Conservation (phyloP, 2,329 filamentous ascomycete genomes). For the Fusarium longipes region DNA sequence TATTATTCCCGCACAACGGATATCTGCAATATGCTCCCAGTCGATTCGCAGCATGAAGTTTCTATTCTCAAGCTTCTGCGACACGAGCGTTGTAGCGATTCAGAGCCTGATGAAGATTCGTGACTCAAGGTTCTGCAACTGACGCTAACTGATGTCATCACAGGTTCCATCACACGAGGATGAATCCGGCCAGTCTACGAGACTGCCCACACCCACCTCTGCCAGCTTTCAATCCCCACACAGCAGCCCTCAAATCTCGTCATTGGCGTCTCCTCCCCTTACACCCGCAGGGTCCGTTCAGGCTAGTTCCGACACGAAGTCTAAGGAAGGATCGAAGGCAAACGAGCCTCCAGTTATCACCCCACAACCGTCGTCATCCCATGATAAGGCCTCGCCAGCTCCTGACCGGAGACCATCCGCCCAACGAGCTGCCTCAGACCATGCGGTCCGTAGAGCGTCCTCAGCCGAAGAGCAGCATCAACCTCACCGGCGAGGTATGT, state of each 20-base stretch:
- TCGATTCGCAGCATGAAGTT: not conserved
- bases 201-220: conserved; percentile 72
- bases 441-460: conserved; percentile 56
- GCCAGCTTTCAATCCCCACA: conserved; percentile 73
- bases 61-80: not conserved
- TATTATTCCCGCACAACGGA: conserved; percentile 8
- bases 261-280: conserved; percentile 87
- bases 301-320: conserved; percentile 48
- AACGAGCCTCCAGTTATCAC: conserved; percentile 66
- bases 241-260: conserved; percentile 73
- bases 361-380: conserved; percentile 72
- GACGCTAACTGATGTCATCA: conserved; percentile 46
- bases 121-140: conserved; percentile 32
- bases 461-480: conserved; percentile 54
- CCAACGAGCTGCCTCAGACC: conserved; percentile 58
- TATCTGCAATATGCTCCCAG: conserved; percentile 1
- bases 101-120: not conserved
- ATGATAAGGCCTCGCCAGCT: conserved; percentile 60
- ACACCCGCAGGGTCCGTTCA: conserved; percentile 81
- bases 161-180: conserved; percentile 72
- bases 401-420: conserved; percentile 55
- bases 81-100: not conserved
- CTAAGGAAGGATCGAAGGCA: conserved; percentile 54
- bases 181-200: conserved; percentile 69
- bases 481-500: conserved; percentile 66